Percentiles rank a stretch among this genome's conserved stretches.
These are phyloP conservation scores for Drechslera avenae DNA, from an alignment of 2,329 filamentous ascomycete genomes.

Conservation along the genomic window DNA sequence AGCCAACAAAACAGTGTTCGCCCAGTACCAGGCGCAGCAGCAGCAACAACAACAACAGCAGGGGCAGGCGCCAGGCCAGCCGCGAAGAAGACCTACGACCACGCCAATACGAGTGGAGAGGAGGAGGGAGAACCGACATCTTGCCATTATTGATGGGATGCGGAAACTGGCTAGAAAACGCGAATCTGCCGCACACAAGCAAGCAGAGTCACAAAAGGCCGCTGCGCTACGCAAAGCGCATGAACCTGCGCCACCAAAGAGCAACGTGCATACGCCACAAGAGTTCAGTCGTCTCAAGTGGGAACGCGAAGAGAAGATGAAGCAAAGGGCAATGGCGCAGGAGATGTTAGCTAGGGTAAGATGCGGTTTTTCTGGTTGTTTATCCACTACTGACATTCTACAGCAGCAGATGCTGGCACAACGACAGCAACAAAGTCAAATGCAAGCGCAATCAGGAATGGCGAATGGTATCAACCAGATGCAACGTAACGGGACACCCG, in stretches of 20 bases:
- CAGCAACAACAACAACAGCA: constrained; percentile 61
- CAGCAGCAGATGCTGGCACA: constrained; percentile 46
- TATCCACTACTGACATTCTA: constrained; percentile 16
- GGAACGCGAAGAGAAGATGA: constrained; percentile 76
- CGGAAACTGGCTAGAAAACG: constrained; percentile 93
- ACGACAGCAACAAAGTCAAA: constrained; percentile 44
- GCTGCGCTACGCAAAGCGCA: constrained; percentile 82
- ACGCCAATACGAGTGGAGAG: constrained; percentile 83
- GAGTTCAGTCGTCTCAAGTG: constrained; percentile 90
- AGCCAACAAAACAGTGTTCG: constrained; percentile 63
- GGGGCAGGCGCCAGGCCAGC: constrained; percentile 55
- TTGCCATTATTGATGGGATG: constrained; percentile 92
- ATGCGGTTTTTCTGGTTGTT: neutral
- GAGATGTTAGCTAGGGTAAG: constrained; percentile 58
- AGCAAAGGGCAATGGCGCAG: constrained; percentile 62
- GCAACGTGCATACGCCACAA: constrained; percentile 73
- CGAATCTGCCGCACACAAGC: constrained; percentile 83
- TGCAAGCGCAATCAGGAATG: constrained; percentile 48
- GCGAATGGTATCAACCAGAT: constrained; percentile 48
- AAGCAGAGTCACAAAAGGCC: constrained; percentile 72
- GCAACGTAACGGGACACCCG: constrained; percentile 51
- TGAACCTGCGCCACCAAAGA: constrained; percentile 66
- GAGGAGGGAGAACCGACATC: constrained; percentile 81
- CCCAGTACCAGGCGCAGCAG: constrained; percentile 61
- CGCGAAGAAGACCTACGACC: constrained; percentile 69